Evolutionary conservation across 495 filamentous ascomycete species (phyloP), one percentile per base, ranked within the genome.

Genomic region (Podospora pseudocomata): DNA sequence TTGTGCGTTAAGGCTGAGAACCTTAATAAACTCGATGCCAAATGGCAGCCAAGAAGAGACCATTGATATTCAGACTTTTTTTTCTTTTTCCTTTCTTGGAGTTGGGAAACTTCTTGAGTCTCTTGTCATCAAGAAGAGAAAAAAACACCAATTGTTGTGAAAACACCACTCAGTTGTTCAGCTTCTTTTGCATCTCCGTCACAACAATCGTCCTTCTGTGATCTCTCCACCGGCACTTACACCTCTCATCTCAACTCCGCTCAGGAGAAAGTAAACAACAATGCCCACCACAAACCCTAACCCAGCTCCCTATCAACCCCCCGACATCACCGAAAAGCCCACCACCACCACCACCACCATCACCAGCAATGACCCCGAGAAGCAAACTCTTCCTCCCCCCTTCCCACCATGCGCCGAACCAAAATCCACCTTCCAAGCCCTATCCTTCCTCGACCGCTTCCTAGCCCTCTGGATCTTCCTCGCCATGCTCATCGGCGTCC

Each of bases 401-500:
- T 23, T 15, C 15, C 4, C 66, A 32, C 44, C 39, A 66, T 60
- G 39, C 3, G 7, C 39, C 16, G 20, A 66, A 32, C 39, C 27
- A 27, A 68, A 73, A 57, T 84, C 83, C 1, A 75, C 73, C 13
- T 83, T 86, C 78, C 84, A 81, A 55, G 64, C 84, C 58, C 83
- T 95, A 18, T 87, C 86, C 6, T 85, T 85, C 66, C 84, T 95
- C 16, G 91, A 95, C 76, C 86, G 89, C 18, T 90, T 92, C 77
- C 88, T 94, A 0, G 92, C 89, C 4, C 15, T 93, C 5, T 95
- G 93, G 92, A 95, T 96, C 74, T 85, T 96, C 54, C 86, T 95
- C 6, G 91, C 91, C 28, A 96, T 96, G 90, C 83, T 84, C 0
- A 78, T 93, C 53, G 93, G 92, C 18, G 89, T 95, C 67, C 82